Base-by-base conservation (phyloP, 2,329 filamentous ascomycete species). In the Alternaria metachromatica region DNA sequence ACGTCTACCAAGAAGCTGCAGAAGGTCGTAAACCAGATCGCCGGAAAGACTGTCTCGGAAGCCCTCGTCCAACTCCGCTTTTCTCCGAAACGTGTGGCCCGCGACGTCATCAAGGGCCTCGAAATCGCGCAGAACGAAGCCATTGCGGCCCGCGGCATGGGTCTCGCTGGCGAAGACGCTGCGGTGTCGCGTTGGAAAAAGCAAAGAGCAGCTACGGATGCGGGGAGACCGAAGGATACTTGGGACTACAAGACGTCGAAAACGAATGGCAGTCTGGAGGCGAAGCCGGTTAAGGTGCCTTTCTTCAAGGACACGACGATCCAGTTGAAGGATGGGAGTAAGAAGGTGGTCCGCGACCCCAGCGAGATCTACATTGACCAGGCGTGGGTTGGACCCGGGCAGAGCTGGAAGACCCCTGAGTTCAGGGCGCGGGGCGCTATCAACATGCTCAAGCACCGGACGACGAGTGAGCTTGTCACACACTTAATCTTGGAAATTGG, bases 1-100 rank as follows among this genome's bases (percentile, higher is more conserved):
- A 97, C 96, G 3, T 93, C 90, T 53, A 85, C 92, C 68, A 99
- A 99, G 88, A 99, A 99, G 84, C 86, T 99, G 59, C 90, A 91
- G 56, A 90, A 92, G 73, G 83, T 99, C 54, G 90, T 95, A 23
- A 89, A 91, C 59, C 96, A 98, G 83, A 96, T 99, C 76, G 87
- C 89, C 3, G 96, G 96, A 70, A 98, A 97, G 87, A 90, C 90
- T n/a, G 85, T 99, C 65, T 93, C 96, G 62, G 94, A 99, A 37
- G 96, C 96, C 13, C 92, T 98, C 70, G 83, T 92, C 58, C 96
- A 99, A 85, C 97, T 99, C 93, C 88, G 90, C 60, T 98, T 95
- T 84, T 95, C 91, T 80, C 93, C 93, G 85, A 99, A 99, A 88
- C 95, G 94, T 84, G 92, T 91, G 67, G 92, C 95, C 7, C 85